Conservation (phyloP, 83 land plant species). For the Picea abies region DNA sequence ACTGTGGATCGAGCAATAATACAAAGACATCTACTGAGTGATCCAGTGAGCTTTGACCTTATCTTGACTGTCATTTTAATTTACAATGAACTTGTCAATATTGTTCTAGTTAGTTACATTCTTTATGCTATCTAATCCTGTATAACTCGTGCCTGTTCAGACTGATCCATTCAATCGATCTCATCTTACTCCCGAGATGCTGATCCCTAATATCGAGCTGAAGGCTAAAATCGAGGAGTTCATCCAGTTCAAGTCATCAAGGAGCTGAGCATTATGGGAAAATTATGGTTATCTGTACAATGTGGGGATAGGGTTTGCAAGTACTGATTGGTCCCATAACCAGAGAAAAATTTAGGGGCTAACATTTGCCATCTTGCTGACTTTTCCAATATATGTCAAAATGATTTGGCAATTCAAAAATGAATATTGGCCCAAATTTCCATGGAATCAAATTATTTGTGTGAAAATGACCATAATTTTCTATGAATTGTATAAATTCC, state of each 20-base stretch:
- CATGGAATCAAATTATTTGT: too few species aligned
- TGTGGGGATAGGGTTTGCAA: not conserved
- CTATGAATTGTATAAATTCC: too few species aligned
- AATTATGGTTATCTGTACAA: not conserved
- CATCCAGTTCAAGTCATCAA: conserved; percentile 46
- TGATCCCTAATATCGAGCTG: conserved; percentile 86
- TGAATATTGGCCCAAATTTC: too few species aligned
- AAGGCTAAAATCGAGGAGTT: conserved; percentile 82
- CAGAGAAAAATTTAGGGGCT: not conserved
- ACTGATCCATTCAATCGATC: conserved; percentile 99
- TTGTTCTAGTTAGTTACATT: conserved; percentile 15
- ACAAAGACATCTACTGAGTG: conserved; percentile 96
- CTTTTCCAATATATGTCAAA: not conserved
- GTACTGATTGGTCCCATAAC: not conserved
- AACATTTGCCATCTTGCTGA: not conserved
- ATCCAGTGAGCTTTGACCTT: conserved; percentile 32
- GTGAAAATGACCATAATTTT: too few species aligned
- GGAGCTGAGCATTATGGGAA: conserved; percentile 1
- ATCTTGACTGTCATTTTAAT: not conserved
- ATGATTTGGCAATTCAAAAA: not conserved
- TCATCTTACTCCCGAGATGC: conserved; percentile 90
- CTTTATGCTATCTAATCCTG: not conserved
- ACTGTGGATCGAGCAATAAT: conserved; percentile 85
- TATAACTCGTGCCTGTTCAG: conserved; percentile 41
- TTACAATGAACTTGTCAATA: not conserved